These are phyloP conservation scores for Crithidia bombi DNA, from an alignment of 208 protist species.

Conservation along the genomic window DNA sequence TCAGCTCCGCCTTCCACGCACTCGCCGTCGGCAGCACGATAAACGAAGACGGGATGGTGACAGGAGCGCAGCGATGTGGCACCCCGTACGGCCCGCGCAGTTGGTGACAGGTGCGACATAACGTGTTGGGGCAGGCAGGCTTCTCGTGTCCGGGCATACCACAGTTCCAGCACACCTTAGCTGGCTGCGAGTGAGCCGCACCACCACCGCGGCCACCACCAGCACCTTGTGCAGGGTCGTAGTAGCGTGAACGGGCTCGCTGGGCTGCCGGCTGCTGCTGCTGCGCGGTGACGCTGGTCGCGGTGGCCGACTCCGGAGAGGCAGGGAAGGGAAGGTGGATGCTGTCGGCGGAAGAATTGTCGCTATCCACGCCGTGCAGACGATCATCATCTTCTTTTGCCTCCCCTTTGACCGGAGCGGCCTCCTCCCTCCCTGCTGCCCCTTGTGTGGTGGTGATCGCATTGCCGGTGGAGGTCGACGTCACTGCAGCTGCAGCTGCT, in stretches of 20 bases:
- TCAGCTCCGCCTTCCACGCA: slow-evolving; percentile 21
- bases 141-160: slow-evolving; percentile 84
- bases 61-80: slow-evolving; percentile 42
- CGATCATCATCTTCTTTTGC: slow-evolving; percentile 8
- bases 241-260: slow-evolving; percentile 54
- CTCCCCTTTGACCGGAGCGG: neutral
- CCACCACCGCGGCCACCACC: slow-evolving; percentile 24
- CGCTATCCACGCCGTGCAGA: slow-evolving; percentile 8
- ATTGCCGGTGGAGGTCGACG: neutral
- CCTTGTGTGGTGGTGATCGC: neutral
- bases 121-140: slow-evolving; percentile 72
- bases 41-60: slow-evolving; percentile 52
- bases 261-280: slow-evolving; percentile 5
- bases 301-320: neutral
- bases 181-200: slow-evolving; percentile 19
- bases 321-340: neutral
- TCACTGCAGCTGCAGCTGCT: neutral
- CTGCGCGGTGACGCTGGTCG: slow-evolving; percentile 1
- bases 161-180: slow-evolving; percentile 87
- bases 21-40: slow-evolving; percentile 30
- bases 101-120: slow-evolving; percentile 75
- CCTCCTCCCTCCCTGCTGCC: neutral
- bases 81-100: slow-evolving; percentile 39
- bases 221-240: slow-evolving; percentile 52
- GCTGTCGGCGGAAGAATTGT: neutral